Evolutionary conservation across 495 filamentous ascomycete species (phyloP).

Genomic region (Penicillium roqueforti): DNA sequence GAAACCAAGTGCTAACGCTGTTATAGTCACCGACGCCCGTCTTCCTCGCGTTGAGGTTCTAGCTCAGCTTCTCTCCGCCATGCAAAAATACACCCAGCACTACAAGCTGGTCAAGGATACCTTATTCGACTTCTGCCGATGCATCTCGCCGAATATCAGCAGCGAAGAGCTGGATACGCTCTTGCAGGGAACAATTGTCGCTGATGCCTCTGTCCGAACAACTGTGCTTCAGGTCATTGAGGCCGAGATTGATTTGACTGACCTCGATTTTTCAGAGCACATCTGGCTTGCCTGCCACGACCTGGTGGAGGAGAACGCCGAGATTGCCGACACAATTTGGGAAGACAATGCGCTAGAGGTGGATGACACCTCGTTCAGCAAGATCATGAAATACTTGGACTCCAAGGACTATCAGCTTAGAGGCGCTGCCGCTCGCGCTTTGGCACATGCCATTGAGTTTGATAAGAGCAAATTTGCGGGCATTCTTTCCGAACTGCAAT

Average conservation of each 20-base stretch:
- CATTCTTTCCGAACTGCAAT: conserved; percentile 58
- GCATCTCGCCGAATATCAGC: conserved; percentile 70
- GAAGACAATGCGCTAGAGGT: conserved; percentile 82
- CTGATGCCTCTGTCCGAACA: conserved; percentile 75
- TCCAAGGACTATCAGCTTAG: conserved; percentile 74
- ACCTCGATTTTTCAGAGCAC: conserved; percentile 78
- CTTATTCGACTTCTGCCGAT: conserved; percentile 75
- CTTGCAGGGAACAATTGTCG: conserved; percentile 67
- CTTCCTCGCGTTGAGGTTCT: conserved; percentile 75
- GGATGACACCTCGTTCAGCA: conserved; percentile 56
- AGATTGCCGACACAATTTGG: conserved; percentile 84
- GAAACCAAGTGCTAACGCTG: conserved; percentile 10
- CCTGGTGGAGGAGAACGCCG: conserved; percentile 79
- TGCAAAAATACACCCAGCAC: conserved; percentile 87
- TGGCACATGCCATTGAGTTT: conserved; percentile 65
- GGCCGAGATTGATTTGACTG: conserved; percentile 84
- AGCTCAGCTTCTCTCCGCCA: conserved; percentile 63
- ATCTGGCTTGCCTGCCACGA: conserved; percentile 94
- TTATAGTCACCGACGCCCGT: conserved; percentile 55
- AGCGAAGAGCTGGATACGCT: conserved; percentile 65
- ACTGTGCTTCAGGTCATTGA: conserved; percentile 87
- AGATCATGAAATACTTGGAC: conserved; percentile 73
- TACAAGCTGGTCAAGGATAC: conserved; percentile 94
- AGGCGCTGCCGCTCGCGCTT: conserved; percentile 73
- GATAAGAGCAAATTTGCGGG: conserved; percentile 53